Conservation (phyloP, 2,329 filamentous ascomycete genomes). For the Colletotrichum sp. region DNA sequence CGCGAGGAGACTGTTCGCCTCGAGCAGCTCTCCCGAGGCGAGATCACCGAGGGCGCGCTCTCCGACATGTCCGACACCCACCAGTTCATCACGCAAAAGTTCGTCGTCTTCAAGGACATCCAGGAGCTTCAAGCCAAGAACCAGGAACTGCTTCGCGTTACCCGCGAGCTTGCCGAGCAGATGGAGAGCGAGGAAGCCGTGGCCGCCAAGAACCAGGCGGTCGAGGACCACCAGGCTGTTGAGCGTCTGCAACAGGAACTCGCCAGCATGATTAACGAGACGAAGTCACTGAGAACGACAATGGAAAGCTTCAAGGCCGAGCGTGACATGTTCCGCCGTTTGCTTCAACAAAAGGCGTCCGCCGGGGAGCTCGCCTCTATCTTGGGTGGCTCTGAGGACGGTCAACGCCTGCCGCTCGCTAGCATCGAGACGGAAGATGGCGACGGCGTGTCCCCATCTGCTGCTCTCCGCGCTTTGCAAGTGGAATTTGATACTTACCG, state of each 20-base stretch:
- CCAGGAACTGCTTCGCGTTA: constrained; percentile 79
- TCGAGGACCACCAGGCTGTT: constrained; percentile 73
- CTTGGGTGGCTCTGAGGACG: constrained; percentile 73
- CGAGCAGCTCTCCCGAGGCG: constrained; percentile 77
- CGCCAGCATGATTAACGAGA: constrained; percentile 80
- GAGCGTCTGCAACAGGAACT: constrained; percentile 75
- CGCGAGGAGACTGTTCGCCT: constrained; percentile 77
- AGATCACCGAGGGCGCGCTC: constrained; percentile 72
- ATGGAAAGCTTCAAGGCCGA: constrained; percentile 95
- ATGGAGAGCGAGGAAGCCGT: constrained; percentile 91
- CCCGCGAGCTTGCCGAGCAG: constrained; percentile 82
- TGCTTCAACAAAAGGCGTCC: constrained; percentile 76
- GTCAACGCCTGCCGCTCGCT: constrained; percentile 56
- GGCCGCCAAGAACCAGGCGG: constrained; percentile 65
- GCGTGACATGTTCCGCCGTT: constrained; percentile 95
- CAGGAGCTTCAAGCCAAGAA: constrained; percentile 89
- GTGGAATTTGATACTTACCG: constrained; percentile 88
- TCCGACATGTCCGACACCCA: constrained; percentile 84
- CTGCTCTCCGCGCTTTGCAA: constrained; percentile 85
- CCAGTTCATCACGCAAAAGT: constrained; percentile 84
- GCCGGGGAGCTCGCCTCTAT: constrained; percentile 68
- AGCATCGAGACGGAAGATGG: constrained; percentile 64
- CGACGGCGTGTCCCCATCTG: constrained; percentile 59
- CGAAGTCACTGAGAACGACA: constrained; percentile 79
- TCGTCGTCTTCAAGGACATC: constrained; percentile 90